These are phyloP conservation scores for Botryotinia narcissicola DNA, from an alignment of 2,329 filamentous ascomycete genomes.

Conservation along the genomic window DNA sequence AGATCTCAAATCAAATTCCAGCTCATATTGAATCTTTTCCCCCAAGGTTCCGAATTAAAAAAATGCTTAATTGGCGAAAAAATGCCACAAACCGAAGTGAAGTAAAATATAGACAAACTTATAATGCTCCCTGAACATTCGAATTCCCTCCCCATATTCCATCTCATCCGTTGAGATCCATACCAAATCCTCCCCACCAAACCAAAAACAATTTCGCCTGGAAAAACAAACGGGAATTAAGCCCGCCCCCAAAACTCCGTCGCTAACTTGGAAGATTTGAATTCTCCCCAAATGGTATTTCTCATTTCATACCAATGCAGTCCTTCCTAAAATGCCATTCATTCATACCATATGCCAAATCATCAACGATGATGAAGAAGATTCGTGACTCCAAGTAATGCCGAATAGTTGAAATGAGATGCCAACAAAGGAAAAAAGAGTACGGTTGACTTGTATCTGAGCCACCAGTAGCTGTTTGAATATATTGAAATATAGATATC, in stretches of 20 bases:
- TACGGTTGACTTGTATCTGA: background rate
- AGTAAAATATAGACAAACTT: slow-evolving; percentile 10
- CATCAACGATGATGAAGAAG: background rate
- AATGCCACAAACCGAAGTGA: background rate
- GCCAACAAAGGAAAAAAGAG: background rate
- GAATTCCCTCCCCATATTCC: background rate
- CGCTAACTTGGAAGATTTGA: slow-evolving; percentile 4
- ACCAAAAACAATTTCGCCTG: background rate
- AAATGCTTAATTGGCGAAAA: background rate
- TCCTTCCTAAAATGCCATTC: slow-evolving; percentile 1
- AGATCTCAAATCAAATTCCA: background rate
- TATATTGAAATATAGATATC: background rate
- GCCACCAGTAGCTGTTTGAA: background rate
- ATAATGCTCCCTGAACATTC: background rate
- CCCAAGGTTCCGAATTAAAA: background rate
- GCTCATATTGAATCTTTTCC: background rate
- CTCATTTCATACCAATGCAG: background rate
- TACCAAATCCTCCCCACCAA: background rate
- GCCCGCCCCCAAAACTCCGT: slow-evolving; percentile 9
- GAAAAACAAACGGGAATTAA: background rate
- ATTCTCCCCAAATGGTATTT: background rate
- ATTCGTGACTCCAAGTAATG: slow-evolving; percentile 8
- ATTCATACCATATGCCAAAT: slow-evolving; percentile 1
- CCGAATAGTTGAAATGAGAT: background rate
- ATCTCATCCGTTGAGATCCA: background rate